Conservation (phyloP, 2,329 filamentous ascomycete species). For the Calonectria honghensis region DNA sequence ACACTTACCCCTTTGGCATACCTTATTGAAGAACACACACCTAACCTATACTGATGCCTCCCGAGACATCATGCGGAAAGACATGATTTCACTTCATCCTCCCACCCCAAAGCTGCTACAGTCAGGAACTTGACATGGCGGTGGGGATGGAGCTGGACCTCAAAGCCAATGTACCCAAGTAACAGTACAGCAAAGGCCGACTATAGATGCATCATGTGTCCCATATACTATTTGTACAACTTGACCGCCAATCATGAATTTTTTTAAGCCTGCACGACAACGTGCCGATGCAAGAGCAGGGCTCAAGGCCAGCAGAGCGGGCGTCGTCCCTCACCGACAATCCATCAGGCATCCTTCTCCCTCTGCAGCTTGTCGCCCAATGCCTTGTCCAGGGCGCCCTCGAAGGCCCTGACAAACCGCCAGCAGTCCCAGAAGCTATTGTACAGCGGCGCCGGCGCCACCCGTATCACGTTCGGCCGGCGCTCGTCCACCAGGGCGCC, state of each 20-base stretch:
- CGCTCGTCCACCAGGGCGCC: conserved; percentile 87
- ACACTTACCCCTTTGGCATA: neutral
- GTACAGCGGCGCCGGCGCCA: conserved; percentile 87
- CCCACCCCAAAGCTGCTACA: too few relatives aligned
- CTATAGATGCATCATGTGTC: conserved; percentile 7
- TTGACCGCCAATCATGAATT: conserved; percentile 21
- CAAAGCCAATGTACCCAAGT: neutral
- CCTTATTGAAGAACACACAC: neutral
- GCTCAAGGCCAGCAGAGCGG: neutral
- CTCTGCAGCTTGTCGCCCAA: conserved; percentile 39
- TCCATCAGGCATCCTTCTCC: conserved; percentile 10
- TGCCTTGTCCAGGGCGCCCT: conserved; percentile 51
- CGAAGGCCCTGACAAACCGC: conserved; percentile 57
- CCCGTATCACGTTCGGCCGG: conserved; percentile 85
- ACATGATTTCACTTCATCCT: conserved; percentile 2
- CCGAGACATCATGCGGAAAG: conserved; percentile 8
- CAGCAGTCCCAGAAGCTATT: conserved; percentile 81
- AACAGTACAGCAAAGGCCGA: neutral
- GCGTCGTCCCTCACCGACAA: conserved; percentile 14
- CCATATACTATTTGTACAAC: conserved; percentile 8
- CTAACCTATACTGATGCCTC: neutral
- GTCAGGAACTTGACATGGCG: too few relatives aligned
- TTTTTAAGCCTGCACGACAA: conserved; percentile 6
- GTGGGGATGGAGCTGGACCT: neutral
- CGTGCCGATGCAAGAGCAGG: conserved; percentile 4